Conservation (phyloP, 2,329 filamentous ascomycete species). For the Ceratocystis colombiana region DNA sequence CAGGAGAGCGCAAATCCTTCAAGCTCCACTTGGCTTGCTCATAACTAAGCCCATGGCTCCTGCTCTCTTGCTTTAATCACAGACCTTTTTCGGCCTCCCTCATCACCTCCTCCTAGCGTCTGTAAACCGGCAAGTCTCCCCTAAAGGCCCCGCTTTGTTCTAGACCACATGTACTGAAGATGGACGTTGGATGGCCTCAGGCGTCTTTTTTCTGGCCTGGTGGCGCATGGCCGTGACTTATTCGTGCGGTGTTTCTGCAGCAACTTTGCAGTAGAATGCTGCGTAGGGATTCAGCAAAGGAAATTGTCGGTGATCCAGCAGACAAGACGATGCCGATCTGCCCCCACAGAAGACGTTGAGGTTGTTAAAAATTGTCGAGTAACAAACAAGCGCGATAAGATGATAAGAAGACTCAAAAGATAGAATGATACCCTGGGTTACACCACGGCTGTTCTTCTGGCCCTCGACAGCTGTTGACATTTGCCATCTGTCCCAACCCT, state of each 20-base stretch:
- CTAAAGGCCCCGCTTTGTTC: slow-evolving; percentile 14
- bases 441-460: too few species aligned
- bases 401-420: neutral
- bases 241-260: too few species aligned
- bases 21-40: slow-evolving; percentile 1
- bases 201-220: neutral
- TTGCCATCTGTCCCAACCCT: neutral
- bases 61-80: slow-evolving; percentile 7
- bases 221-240: neutral
- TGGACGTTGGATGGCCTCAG: neutral
- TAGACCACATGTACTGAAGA: slow-evolving; percentile 14
- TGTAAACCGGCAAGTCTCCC: slow-evolving; percentile 1
- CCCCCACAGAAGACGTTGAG: neutral
- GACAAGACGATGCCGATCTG: neutral
- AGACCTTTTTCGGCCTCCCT: slow-evolving; percentile 7
- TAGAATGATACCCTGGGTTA: too few species aligned
- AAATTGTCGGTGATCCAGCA: neutral
- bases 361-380: neutral
- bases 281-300: neutral
- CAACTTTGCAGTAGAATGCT: neutral
- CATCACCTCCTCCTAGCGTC: neutral
- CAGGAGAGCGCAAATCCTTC: slow-evolving; percentile 5
- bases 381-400: neutral
- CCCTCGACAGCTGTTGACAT: neutral
- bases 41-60: neutral